Evolutionary conservation across 2,329 filamentous ascomycete genomes (phyloP), one percentile per base, ranked within the genome.

Genomic region (Trichoderma guizhouense): DNA sequence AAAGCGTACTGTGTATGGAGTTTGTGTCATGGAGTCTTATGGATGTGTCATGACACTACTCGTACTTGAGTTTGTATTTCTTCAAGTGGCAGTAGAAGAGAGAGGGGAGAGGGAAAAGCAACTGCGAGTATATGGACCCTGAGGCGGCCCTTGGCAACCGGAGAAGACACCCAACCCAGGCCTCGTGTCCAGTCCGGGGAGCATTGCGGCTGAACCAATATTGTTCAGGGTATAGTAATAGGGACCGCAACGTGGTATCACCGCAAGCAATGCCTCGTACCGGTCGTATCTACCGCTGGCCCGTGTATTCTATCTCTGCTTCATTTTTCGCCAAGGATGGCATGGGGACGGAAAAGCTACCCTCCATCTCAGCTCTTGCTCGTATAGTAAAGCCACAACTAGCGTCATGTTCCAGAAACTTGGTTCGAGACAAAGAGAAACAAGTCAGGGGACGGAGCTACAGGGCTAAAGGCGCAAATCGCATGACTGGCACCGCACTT

Each of bases 401-500:
- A 62, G 66, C 30, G 55, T 47, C 66, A 30, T n/a, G 26, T 69
- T 61, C 55, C 66, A 69, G 66, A 53, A 62, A 34, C 39, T 32
- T 51, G 39, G 57, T 57, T 69, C 66, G 57, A 69, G 66, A 69
- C 66, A 69, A 30, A 26, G n/a, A 43, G 39, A 43, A 30, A 21
- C 14, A 69, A 36, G 69, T 34, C 60, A 65, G 66, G 66, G 66
- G 66, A 62, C 57, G 66, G 39, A 43, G 39, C 39, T 43, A 43
- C 39, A 43, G 57, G 21, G 66, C 39, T 69, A 62, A 51, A 68
- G 28, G 63, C 55, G 63, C 64, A 12, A 51, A 63, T 68, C 70
- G 64, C 63, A 57, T 68, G 70, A 61, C 67, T 51, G 53, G 64
- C 9, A 51, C 60, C 57, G 64, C 47, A 28, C 58, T 66, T 68